These are phyloP conservation scores for Tilletia walkeri DNA, from an alignment of 1,284 basidiomycete species.

Conservation along the genomic window DNA sequence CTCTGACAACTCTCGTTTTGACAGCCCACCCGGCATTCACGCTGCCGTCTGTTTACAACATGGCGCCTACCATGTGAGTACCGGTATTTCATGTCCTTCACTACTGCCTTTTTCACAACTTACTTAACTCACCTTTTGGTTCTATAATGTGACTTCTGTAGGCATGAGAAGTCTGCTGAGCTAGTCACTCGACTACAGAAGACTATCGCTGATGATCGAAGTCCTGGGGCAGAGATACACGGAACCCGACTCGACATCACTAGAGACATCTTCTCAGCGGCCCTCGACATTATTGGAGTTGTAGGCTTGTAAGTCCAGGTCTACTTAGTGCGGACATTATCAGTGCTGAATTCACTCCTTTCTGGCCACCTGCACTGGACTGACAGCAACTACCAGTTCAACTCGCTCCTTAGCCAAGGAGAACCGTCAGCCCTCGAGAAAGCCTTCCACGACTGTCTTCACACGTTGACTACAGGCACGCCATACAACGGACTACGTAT, in stretches of 20 bases:
- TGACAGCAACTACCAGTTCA: constrained; percentile 10
- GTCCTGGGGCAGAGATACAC: background rate
- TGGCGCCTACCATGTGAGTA: constrained; percentile 10
- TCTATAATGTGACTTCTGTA: background rate
- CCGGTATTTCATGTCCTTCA: background rate
- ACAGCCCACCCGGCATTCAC: background rate
- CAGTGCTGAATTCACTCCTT: background rate
- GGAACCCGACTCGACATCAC: background rate
- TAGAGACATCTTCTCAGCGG: background rate
- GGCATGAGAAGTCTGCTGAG: background rate
- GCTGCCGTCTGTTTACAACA: background rate
- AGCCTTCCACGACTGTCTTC: constrained; percentile 6
- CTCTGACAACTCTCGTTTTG: too few relatives aligned
- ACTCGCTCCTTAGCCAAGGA: background rate
- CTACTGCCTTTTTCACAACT: background rate
- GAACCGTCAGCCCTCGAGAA: background rate
- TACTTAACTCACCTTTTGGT: background rate
- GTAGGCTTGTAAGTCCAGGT: background rate
- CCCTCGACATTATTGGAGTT: constrained; percentile 2
- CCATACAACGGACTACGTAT: background rate
- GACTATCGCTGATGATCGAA: background rate
- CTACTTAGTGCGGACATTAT: background rate
- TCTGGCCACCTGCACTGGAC: background rate
- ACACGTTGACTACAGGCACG: constrained; percentile 2
- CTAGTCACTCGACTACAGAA: background rate